Evolutionary conservation across 1,284 basidiomycete genomes (phyloP).

Genomic region (Fomitopsis pinicola): DNA sequence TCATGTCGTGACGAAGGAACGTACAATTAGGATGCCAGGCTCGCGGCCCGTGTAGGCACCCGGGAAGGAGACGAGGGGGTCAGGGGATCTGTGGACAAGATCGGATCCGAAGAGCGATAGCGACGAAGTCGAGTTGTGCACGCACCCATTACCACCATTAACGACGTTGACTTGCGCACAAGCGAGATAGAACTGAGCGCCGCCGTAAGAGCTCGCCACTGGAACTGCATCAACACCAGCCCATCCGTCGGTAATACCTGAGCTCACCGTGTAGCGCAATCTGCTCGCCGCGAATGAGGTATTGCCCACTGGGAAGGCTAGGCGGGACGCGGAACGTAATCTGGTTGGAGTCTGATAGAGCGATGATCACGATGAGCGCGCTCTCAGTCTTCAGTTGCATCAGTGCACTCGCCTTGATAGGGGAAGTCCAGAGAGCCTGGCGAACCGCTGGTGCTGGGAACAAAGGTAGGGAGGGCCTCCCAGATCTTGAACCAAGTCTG

Average conservation of each 20-base stretch:
- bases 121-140: neutral
- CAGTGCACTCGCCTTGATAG: too few species aligned
- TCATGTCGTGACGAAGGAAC: neutral
- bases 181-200: slow-evolving; percentile 29
- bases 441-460: slow-evolving; percentile 14
- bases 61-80: slow-evolving; percentile 30
- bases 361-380: neutral
- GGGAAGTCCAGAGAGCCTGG: slow-evolving; percentile 33
- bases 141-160: slow-evolving; percentile 28
- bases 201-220: slow-evolving; percentile 26
- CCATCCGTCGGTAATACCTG: slow-evolving; percentile 5
- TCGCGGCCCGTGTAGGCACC: slow-evolving; percentile 32
- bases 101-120: too few species aligned
- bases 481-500: slow-evolving; percentile 48
- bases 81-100: slow-evolving; percentile 12
- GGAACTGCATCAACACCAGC: slow-evolving; percentile 5
- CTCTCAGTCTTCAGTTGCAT: too few species aligned
- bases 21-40: neutral
- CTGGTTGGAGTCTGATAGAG: slow-evolving; percentile 1
- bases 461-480: slow-evolving; percentile 34
- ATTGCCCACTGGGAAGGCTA: slow-evolving; percentile 41
- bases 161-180: slow-evolving; percentile 30
- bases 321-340: slow-evolving; percentile 41
- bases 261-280: slow-evolving; percentile 50
- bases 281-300: slow-evolving; percentile 44